Evolutionary conservation across 768 basidiomycete species (phyloP).

Genomic region (Termitomyces sp.): DNA sequence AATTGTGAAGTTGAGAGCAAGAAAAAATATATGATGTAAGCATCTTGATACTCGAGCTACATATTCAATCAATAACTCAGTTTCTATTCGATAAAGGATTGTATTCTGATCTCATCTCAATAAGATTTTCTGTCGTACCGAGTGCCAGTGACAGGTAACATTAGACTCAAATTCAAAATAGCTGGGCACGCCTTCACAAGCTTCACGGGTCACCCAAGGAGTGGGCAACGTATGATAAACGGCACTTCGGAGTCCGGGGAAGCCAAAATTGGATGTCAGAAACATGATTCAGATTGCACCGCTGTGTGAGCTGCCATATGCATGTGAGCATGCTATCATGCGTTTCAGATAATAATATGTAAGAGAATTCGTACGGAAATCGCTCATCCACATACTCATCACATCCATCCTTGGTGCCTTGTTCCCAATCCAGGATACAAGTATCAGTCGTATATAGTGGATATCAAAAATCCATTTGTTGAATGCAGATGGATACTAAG

Average conservation of each 20-base stretch:
- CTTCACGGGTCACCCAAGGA: no score
- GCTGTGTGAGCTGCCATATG: no score
- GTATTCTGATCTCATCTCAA: not conserved
- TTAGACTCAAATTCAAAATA: no score
- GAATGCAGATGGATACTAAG: not conserved
- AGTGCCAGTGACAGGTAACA: not conserved
- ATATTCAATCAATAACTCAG: no score
- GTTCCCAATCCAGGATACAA: not conserved
- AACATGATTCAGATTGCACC: no score
- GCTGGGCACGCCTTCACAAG: no score
- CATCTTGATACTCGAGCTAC: no score
- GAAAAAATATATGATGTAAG: slow-evolving; percentile 5
- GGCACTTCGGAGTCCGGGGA: no score
- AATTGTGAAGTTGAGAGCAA: not conserved
- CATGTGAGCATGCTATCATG: no score
- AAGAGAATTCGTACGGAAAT: not conserved
- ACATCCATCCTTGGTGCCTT: not conserved
- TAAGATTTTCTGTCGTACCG: not conserved
- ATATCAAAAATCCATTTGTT: not conserved
- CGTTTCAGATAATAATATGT: not conserved
- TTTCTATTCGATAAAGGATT: no score
- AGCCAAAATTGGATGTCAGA: no score
- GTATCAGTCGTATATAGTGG: not conserved
- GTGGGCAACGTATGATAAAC: no score
- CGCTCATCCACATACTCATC: not conserved